Evolutionary conservation across 352 stramenopile genomes (phyloP), one percentile per base, ranked within the genome.

Genomic region (Pythium pyrilobum): DNA sequence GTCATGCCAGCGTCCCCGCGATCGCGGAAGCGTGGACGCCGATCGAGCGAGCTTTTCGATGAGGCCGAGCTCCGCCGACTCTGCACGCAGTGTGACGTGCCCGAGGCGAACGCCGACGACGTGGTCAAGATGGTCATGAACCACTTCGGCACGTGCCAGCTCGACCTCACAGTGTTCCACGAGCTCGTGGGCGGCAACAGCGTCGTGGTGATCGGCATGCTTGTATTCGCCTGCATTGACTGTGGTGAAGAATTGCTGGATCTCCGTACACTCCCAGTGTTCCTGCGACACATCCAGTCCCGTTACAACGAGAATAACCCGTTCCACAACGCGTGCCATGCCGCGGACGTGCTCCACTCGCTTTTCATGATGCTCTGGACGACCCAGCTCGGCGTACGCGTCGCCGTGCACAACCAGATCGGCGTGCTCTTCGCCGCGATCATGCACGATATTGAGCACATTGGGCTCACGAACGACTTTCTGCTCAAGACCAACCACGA

Each of bases 261-360:
- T 43, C 51, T 87, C 10, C 48, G 65, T 27, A 48, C 67, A n/a
- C 28, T 92, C 12, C 70, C 70, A 0, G 44, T 53, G 24, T 87
- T 88, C 39, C 44, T 88, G n/a, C 60, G 54, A 18, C 61, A 87
- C 61, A 72, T 92, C 49, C 71, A 92, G 56, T 66, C 63, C 8
- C 70, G 69, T 1, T 92, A 92, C 61, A 60, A 77, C 47, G 52
- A 66, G 27, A 70, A 68, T 37, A 89, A 88, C 62, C 80, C 77
- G 29, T 92, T 91, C 56, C 82, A 92, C 63, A 92, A 92, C 28
- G 82, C 80, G 8, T 79, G 74, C n/a, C 82, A 92, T 44, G 82
- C 78, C 0, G 77, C 82, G 0, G 82, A 92, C 45, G 82, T 92
- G 55, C 69, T 90, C 59, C 82, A 92, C 59, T 77, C 77, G 20